Evolutionary conservation across 1,284 basidiomycete species (phyloP), one percentile per base, ranked within the genome.

Genomic region (Rhodotorula sp.): DNA sequence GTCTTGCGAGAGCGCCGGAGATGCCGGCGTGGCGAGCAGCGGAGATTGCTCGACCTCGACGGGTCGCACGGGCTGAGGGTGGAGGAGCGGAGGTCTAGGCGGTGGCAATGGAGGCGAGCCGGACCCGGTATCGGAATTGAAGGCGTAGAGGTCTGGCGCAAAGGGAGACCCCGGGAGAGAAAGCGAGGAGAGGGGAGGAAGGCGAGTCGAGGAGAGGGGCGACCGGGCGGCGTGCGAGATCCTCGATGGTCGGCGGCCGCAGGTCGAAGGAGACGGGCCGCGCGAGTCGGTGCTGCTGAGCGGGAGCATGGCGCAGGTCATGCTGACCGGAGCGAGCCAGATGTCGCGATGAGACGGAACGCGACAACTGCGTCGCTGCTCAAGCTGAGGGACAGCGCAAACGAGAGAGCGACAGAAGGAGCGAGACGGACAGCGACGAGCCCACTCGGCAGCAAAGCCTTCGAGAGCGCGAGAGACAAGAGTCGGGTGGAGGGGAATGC

Each of bases 131-230:
- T 32, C n/a, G 13, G 59, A 9, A 7, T 4, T 24, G 59, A 60
- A 4, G 7, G 53, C 17, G 24, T 13, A 19, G 20, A 11, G 39
- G 39, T 10, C 39, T 44, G 5, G 39, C 13, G 39, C 32, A 0
- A 19, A 19, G 13, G 58, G 58, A 24, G 58, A 59, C 8, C 58
- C 46, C 2, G 58, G 58, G 1, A 59, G 47, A 30, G 58, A 59
- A 22, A 59, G 58, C 9, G 58, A 59, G 30, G 46, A 49, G 10
- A 59, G 58, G 2, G 58, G 58, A 20, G 58, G 58, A n/a, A 59
- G 58, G 46, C 32, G 47, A 5, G 58, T 59, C 10, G 36, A 19
- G 10, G 22, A 22, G 48, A 10, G 22, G 2, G 48, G 48, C 22
- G 48, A 22, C n/a, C 22, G 20, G 2, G 2, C 22, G 17, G 22